Base-by-base conservation (phyloP, 352 stramenopile genomes). In the Aphanomyces invadans region DNA sequence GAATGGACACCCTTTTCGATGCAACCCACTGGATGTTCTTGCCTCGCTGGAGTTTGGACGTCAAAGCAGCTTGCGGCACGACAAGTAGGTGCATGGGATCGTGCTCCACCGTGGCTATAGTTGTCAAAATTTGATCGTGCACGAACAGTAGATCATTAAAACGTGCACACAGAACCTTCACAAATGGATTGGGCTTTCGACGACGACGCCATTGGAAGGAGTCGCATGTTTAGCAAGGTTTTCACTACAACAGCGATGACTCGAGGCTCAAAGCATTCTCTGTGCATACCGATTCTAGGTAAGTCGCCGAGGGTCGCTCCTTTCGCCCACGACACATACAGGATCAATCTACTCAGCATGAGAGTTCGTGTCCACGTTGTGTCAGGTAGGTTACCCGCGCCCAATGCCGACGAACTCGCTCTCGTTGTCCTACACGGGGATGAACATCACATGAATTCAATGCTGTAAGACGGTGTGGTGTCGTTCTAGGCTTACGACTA, bases 311-410 rank as follows among this genome's bases (percentile, higher is more conserved):
- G 17, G 2, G 59, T 33, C 15, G 59, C 59, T 25, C 59, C 59
- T 55, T 65, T 65, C 2, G 59, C 59, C 59, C 59, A 65, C 46
- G 59, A 65, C 25, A 65, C 59, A 19, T 65, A 65, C 17, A 65
- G 25, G 25, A 65, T 65, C 31, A 65, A 52, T 15, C 59, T 65
- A 53, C 2, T 19, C 2, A 12, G n/a, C n/a, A n/a, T n/a, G n/a
- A n/a, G n/a, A n/a, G n/a, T n/a, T n/a, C n/a, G n/a, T n/a, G n/a
- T n/a, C n/a, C n/a, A n/a, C n/a, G n/a, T n/a, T n/a, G n/a, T n/a
- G n/a, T n/a, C n/a, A n/a, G n/a, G n/a, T n/a, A n/a, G n/a, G 19
- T 17, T 55, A 65, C 59, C 59, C 59, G 19, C 39, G 33, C 21
- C 59, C 59, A 23, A 65, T 56, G 5, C 29, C 11, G 7, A 56